A percentile compares a stretch with the other conserved stretches of the same genome.
Evolutionary conservation across 192 early-diverging fungal species (phyloP).

Genomic region (Umbelopsis isabellina): DNA sequence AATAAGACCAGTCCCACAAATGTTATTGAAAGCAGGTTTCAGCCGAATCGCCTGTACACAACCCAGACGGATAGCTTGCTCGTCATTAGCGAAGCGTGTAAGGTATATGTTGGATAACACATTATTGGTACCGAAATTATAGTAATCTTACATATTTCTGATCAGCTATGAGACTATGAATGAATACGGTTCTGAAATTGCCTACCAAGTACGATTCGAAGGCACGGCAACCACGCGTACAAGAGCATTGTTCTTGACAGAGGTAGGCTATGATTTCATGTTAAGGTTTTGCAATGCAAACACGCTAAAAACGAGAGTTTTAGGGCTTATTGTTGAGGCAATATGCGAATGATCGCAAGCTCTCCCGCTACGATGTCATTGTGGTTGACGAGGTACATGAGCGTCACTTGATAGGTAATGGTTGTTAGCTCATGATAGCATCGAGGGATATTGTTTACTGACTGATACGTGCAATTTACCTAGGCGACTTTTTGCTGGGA

Average conservation of each 20-base stretch:
- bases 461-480: constrained; percentile 35
- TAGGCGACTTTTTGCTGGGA: constrained; percentile 81
- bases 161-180: constrained; percentile 62
- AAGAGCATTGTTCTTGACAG: constrained; percentile 74
- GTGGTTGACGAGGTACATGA: constrained; percentile 93
- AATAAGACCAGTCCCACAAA: constrained; percentile 71
- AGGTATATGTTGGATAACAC: constrained; percentile 39
- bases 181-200: constrained; percentile 67
- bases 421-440: background rate
- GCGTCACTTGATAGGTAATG: constrained; percentile 48
- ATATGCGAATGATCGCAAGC: constrained; percentile 61
- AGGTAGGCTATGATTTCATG: constrained; percentile 35
- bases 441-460: background rate
- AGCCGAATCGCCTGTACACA: constrained; percentile 86
- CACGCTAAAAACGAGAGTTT: background rate
- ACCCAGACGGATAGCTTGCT: constrained; percentile 80
- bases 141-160: background rate
- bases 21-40: constrained; percentile 75
- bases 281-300: background rate
- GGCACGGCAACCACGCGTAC: constrained; percentile 57
- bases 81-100: constrained; percentile 58
- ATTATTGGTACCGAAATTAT: background rate
- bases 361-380: constrained; percentile 71
- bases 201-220: constrained; percentile 70
- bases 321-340: constrained; percentile 71